These are phyloP conservation scores for Sesbania bispinosa DNA, from an alignment of 306 rosid species.

Conservation along the genomic window DNA sequence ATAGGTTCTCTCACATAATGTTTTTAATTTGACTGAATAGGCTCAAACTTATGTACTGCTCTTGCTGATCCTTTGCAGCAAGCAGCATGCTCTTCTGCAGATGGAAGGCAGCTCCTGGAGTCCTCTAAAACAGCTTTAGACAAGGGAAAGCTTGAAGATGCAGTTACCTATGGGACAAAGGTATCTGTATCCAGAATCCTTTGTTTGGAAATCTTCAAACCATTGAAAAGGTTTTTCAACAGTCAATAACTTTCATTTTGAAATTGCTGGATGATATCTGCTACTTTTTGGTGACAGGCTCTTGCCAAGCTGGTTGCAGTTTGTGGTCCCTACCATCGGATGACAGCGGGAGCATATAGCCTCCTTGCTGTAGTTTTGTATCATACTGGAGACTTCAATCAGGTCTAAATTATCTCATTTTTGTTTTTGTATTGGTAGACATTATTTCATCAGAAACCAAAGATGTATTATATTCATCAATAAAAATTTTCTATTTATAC, in stretches of 20 bases:
- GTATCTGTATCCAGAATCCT: slow-evolving; percentile 36
- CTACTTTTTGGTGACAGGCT: slow-evolving; percentile 59
- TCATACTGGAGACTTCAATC: slow-evolving; percentile 99
- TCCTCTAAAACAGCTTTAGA: slow-evolving; percentile 97
- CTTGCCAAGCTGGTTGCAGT: slow-evolving; percentile 95
- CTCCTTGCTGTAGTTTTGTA: slow-evolving; percentile 98
- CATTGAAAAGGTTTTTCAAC: slow-evolving; percentile 1
- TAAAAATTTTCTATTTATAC: not conserved
- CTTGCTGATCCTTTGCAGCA: slow-evolving; percentile 62
- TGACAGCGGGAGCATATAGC: slow-evolving; percentile 99
- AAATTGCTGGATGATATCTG: slow-evolving; percentile 8
- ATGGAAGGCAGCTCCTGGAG: slow-evolving; percentile 96
- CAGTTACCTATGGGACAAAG: slow-evolving; percentile 92
- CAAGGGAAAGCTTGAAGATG: slow-evolving; percentile 98
- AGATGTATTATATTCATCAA: not conserved
- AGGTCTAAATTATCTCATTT: slow-evolving; percentile 46
- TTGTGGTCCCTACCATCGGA: slow-evolving; percentile 97
- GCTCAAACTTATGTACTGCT: slow-evolving; percentile 22
- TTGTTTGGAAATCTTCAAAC: slow-evolving; percentile 10
- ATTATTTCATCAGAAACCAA: slow-evolving; percentile 3
- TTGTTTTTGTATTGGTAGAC: slow-evolving; percentile 32
- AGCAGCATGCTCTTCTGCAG: slow-evolving; percentile 99
- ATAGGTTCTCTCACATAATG: slow-evolving; percentile 3
- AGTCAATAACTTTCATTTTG: slow-evolving; percentile 16
- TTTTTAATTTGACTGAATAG: slow-evolving; percentile 4